These are phyloP conservation scores for Verruconis gallopava DNA, from an alignment of 2,329 filamentous ascomycete species.

Conservation along the genomic window DNA sequence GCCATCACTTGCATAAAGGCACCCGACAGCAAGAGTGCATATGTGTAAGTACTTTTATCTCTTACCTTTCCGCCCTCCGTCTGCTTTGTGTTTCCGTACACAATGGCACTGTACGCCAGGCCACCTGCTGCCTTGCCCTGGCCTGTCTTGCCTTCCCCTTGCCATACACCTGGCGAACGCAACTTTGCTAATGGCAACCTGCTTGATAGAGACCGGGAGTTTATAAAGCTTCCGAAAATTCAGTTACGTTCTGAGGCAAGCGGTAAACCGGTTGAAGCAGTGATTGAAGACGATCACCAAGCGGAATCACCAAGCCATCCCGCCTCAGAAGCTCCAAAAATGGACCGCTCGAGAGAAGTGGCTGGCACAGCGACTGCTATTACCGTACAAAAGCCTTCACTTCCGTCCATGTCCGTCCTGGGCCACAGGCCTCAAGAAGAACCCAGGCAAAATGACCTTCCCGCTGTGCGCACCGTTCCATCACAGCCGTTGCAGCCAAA, in stretches of 20 bases:
- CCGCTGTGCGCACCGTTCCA: not conserved
- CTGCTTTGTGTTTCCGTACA: not conserved
- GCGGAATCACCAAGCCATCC: not conserved
- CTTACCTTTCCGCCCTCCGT: not conserved
- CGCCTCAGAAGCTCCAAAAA: not conserved
- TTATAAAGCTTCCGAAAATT: constrained; percentile 28
- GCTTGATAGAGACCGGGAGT: constrained; percentile 21
- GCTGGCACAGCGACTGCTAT: not conserved
- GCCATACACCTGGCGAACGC: not conserved
- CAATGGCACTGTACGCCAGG: not conserved
- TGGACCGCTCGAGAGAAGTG: not conserved
- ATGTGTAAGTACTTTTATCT: constrained; percentile 20
- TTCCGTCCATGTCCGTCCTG: not conserved
- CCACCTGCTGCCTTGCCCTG: constrained; percentile 4
- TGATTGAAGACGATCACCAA: constrained; percentile 9
- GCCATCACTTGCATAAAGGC: constrained; percentile 21
- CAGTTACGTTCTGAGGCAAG: constrained; percentile 23
- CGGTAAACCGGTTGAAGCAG: constrained; percentile 12
- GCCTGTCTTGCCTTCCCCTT: not conserved
- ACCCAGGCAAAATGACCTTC: not conserved
- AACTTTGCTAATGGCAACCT: constrained; percentile 11
- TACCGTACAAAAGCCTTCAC: not conserved
- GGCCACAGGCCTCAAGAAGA: not conserved
- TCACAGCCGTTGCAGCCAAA: not conserved
- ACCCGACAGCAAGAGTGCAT: constrained; percentile 17